Evolutionary conservation across 306 rosid species (phyloP), one percentile per base, ranked within the genome.

Genomic region (Quercus parvula): DNA sequence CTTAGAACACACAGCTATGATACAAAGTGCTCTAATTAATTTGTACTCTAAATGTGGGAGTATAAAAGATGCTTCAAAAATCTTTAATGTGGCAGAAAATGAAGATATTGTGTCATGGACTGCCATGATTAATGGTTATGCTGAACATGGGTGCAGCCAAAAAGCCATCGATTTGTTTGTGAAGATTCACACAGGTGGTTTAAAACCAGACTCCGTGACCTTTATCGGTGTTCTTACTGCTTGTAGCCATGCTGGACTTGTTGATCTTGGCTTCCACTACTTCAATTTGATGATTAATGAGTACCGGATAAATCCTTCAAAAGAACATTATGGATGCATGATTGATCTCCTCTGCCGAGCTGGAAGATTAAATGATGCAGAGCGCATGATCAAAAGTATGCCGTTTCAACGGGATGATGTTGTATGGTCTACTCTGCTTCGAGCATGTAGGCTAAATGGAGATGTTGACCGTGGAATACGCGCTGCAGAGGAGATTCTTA

Each of bases 321-420:
- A 86, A 80, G 94, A 92, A 78, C 97, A 92, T 82, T 90, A 90
- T 38, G 93, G 95, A 72, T 92, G 92, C 84, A 85, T 89, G 86
- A 85, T 89, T 66, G 97, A 94, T 86, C 94, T 94, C 84, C 85
- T 92, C 55, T 92, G 97, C 82, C 92, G 97, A 79, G 94, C 90
- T 79, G 96, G 97, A 71, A 81, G 79, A 54, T 86, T 92, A 79
- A 84, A 81, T 71, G 96, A 89, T 61, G 96, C 92, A 77, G 94
- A 89, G 83, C 44, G 22, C 54, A 84, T 94, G 89, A 88, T 92
- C 77, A 84, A 56, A 81, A 71, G 73, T 75, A 92, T 90, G 91
- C 89, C 96, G 44, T 80, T 84, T 75, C 76, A 73, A 72, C 77
- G 15, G 70, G 97, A 94, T 75, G 97, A 94, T 55, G 90, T 91